Evolutionary conservation across 2,329 filamentous ascomycete species (phyloP).

Genomic region (Cordyceps cicadae): DNA sequence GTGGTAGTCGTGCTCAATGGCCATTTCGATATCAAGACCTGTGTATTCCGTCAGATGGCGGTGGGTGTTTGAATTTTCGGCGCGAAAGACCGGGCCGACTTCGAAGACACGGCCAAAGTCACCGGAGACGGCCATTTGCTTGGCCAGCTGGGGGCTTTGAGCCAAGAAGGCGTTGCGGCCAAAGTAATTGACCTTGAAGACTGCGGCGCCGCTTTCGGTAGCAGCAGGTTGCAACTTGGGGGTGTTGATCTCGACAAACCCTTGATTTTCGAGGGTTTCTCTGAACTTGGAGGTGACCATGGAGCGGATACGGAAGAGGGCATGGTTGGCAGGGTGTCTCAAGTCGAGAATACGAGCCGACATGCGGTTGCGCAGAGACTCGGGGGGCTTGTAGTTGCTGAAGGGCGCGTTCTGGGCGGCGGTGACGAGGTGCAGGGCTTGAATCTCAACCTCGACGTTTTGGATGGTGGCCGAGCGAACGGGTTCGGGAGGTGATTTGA

Average conservation of each 20-base stretch:
- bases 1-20: constrained; percentile 80
- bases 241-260: constrained; percentile 89
- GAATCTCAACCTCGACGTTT: constrained; percentile 65
- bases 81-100: constrained; percentile 64
- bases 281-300: constrained; percentile 76
- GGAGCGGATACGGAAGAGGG: constrained; percentile 80
- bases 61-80: constrained; percentile 93
- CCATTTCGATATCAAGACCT: constrained; percentile 87
- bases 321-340: constrained; percentile 76
- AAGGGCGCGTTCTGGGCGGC: constrained; percentile 40
- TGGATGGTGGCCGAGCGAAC: constrained; percentile 70
- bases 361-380: constrained; percentile 59
- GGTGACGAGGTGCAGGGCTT: constrained; percentile 44
- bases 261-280: constrained; percentile 55
- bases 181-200: constrained; percentile 91
- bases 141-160: constrained; percentile 84
- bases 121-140: constrained; percentile 85
- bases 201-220: constrained; percentile 83
- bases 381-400: constrained; percentile 55
- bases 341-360: constrained; percentile 76
- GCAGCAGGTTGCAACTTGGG: constrained; percentile 86
- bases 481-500: constrained; percentile 65
- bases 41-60: constrained; percentile 92
- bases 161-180: constrained; percentile 78
- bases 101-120: constrained; percentile 89